phyloP scores from a whole-genome alignment of 345 rosid genomes.

The Salix viminalis region DNA sequence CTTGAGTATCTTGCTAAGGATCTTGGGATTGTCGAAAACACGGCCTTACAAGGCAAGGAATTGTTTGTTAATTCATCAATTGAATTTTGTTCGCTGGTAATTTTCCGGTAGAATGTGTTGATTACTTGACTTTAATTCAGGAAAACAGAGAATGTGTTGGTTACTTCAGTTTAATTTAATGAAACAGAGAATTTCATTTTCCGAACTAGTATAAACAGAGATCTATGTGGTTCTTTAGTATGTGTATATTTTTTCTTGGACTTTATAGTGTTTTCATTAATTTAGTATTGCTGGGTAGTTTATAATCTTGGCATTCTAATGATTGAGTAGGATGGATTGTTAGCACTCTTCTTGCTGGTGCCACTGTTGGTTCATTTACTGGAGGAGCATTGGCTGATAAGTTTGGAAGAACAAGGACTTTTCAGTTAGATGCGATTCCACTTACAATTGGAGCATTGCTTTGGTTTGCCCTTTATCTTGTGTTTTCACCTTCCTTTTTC shows the following conservation, averaged over 20 bases:
- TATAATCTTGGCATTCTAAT: constrained; percentile 8
- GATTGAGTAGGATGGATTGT: constrained; percentile 84
- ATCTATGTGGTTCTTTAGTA: not conserved
- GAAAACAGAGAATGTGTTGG: not conserved
- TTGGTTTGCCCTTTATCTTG: constrained; percentile 40
- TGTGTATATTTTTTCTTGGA: too few relatives aligned
- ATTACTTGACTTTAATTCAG: not conserved
- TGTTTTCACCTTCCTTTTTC: not conserved
- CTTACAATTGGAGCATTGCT: constrained; percentile 81
- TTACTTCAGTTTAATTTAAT: not conserved
- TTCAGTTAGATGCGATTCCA: constrained; percentile 92
- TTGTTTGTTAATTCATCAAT: not conserved
- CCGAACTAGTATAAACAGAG: not conserved
- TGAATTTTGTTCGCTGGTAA: not conserved
- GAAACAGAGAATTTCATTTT: not conserved
- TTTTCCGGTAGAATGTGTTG: not conserved
- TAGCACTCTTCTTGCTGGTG: constrained; percentile 94
- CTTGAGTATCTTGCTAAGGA: constrained; percentile 93
- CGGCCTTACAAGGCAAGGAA: constrained; percentile 78
- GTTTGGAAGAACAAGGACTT: constrained; percentile 90
- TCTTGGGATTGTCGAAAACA: constrained; percentile 83
- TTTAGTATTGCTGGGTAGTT: constrained; percentile 1
- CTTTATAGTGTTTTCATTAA: not conserved
- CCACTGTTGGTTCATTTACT: constrained; percentile 89
- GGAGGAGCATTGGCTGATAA: constrained; percentile 93